Evolutionary conservation across 2,329 filamentous ascomycete species (phyloP).

Genomic region (Calcarisporium arbuscula): DNA sequence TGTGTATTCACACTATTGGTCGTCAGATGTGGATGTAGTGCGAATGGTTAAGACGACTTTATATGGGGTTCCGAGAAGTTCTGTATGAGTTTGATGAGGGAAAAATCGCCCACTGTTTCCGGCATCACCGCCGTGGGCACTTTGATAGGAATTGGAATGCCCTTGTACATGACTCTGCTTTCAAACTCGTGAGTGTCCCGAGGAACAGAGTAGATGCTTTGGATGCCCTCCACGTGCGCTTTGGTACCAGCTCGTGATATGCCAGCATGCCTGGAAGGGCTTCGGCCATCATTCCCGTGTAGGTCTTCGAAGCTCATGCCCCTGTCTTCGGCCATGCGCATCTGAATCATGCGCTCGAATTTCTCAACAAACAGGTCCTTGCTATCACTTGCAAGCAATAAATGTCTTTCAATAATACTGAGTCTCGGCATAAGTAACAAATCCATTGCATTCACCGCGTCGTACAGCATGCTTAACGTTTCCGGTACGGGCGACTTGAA

Average conservation of each 20-base stretch:
- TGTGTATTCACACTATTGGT: slow-evolving; percentile 87
- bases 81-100: slow-evolving; percentile 92
- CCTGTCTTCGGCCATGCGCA: slow-evolving; percentile 64
- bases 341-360: slow-evolving; percentile 89
- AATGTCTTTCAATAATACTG: slow-evolving; percentile 74
- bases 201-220: slow-evolving; percentile 67
- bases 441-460: slow-evolving; percentile 95
- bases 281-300: slow-evolving; percentile 36
- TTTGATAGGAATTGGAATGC: slow-evolving; percentile 94
- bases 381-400: slow-evolving; percentile 84
- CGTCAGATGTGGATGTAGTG: slow-evolving; percentile 84
- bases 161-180: slow-evolving; percentile 90
- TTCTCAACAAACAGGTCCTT: slow-evolving; percentile 98
- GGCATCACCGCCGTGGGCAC: slow-evolving; percentile 89
- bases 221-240: slow-evolving; percentile 50
- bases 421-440: slow-evolving; percentile 85
- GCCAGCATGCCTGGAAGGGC: slow-evolving; percentile 34
- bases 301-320: slow-evolving; percentile 34
- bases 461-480: slow-evolving; percentile 81
- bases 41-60: slow-evolving; percentile 78
- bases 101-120: slow-evolving; percentile 96
- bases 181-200: slow-evolving; percentile 98
- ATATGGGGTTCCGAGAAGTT: slow-evolving; percentile 81
- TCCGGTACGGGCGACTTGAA: slow-evolving; percentile 87
- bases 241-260: slow-evolving; percentile 58